These are phyloP conservation scores for Kalanchoe fedtschenkoi DNA, from an alignment of 164 flowering plant genomes.

Conservation along the genomic window DNA sequence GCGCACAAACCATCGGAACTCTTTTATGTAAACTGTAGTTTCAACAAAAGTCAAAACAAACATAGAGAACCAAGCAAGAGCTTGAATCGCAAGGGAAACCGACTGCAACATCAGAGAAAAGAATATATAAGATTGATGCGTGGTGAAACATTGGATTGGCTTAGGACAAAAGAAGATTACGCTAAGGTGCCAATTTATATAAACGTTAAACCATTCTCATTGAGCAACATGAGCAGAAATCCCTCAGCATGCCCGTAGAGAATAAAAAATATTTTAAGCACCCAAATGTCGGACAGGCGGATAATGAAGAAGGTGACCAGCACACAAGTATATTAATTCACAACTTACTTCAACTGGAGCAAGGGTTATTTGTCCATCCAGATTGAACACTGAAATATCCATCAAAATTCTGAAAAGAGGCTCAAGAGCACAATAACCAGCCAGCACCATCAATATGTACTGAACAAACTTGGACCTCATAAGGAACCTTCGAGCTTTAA, in stretches of 20 bases:
- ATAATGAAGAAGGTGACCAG: constrained; percentile 1
- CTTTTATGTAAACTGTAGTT: constrained; percentile 57
- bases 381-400: constrained; percentile 52
- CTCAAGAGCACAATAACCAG: constrained; percentile 51
- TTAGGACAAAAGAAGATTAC: background rate
- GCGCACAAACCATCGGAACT: constrained; percentile 85
- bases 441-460: constrained; percentile 44
- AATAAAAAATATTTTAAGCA: background rate
- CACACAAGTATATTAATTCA: too few species aligned
- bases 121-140: background rate
- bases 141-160: background rate
- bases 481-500: constrained; percentile 37
- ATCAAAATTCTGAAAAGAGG: constrained; percentile 59
- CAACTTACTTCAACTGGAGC: constrained; percentile 79
- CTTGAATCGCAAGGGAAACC: constrained; percentile 47
- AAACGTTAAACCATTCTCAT: too few species aligned
- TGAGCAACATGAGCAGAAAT: too few species aligned
- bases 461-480: constrained; percentile 61
- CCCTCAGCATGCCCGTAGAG: too few species aligned
- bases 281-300: background rate
- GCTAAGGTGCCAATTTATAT: too few species aligned
- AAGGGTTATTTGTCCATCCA: constrained; percentile 48
- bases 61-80: constrained; percentile 71
- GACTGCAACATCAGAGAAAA: constrained; percentile 36
- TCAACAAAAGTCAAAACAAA: constrained; percentile 60